phyloP scores from a whole-genome alignment of 2,329 filamentous ascomycete species.

The Keithomyces neogunnii region DNA sequence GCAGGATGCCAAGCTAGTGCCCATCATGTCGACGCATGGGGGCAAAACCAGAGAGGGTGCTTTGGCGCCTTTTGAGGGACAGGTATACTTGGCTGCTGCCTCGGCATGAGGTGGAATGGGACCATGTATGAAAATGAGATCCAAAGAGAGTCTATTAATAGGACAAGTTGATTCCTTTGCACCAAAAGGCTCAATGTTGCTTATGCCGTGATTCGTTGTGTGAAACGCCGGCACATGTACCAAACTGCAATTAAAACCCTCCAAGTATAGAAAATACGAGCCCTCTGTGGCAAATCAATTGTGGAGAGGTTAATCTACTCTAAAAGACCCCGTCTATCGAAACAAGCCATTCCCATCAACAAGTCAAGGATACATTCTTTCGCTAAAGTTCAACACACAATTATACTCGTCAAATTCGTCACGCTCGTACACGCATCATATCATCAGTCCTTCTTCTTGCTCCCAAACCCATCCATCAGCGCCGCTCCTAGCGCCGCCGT shows the following conservation, averaged over 20 bases:
- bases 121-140: neutral
- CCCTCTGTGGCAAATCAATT: too few species aligned
- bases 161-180: neutral
- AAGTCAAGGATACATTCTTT: neutral
- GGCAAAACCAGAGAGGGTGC: conserved; percentile 10
- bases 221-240: neutral
- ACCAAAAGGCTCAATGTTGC: too few species aligned
- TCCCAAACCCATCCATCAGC: conserved; percentile 37
- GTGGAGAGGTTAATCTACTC: too few species aligned
- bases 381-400: neutral
- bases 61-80: conserved; percentile 22
- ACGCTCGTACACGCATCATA: conserved; percentile 3
- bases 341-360: too few species aligned
- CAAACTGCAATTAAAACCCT: too few species aligned
- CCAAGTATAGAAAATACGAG: too few species aligned
- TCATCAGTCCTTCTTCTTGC: conserved; percentile 20
- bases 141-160: neutral
- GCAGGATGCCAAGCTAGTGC: conserved; percentile 12
- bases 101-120: neutral
- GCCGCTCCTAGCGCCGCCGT: conserved; percentile 41
- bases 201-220: too few species aligned
- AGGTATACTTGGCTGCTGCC: conserved; percentile 16
- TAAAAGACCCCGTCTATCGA: too few species aligned
- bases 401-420: neutral
- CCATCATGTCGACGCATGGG: conserved; percentile 18